Evolutionary conservation across 164 flowering plant genomes (phyloP).

Genomic region (Vitis rupestris): DNA sequence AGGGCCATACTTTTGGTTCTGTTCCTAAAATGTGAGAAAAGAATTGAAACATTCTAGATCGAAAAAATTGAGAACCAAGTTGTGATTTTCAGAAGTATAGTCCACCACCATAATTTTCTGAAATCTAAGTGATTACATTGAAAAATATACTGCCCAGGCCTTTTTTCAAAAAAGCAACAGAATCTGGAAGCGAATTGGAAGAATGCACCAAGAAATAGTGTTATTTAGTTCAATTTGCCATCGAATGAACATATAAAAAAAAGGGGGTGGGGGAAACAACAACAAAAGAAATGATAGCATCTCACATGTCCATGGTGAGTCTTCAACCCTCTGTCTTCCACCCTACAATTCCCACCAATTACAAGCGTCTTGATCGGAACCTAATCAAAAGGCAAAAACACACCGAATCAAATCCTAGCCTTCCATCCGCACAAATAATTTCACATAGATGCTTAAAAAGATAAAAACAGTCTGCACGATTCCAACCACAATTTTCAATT

Average conservation of each 20-base stretch:
- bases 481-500: too few species aligned
- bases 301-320: slow-evolving; percentile 98
- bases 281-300: slow-evolving; percentile 8
- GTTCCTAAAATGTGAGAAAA: too few species aligned
- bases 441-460: too few species aligned
- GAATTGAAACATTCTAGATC: too few species aligned
- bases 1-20: too few species aligned
- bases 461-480: too few species aligned
- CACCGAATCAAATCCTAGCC: not conserved
- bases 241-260: not conserved
- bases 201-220: not conserved
- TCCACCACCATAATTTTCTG: too few species aligned
- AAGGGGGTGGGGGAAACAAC: not conserved
- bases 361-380: slow-evolving; percentile 92
- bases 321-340: slow-evolving; percentile 97
- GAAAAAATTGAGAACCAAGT: too few species aligned
- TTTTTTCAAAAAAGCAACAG: not conserved
- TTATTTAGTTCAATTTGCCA: not conserved
- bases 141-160: too few species aligned
- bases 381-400: slow-evolving; percentile 30
- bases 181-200: not conserved
- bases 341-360: slow-evolving; percentile 95
- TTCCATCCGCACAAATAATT: too few species aligned
- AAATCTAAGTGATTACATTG: too few species aligned
- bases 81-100: too few species aligned